phyloP scores from a whole-genome alignment of 305 asterid genomes.

The Solanum hybrid region DNA sequence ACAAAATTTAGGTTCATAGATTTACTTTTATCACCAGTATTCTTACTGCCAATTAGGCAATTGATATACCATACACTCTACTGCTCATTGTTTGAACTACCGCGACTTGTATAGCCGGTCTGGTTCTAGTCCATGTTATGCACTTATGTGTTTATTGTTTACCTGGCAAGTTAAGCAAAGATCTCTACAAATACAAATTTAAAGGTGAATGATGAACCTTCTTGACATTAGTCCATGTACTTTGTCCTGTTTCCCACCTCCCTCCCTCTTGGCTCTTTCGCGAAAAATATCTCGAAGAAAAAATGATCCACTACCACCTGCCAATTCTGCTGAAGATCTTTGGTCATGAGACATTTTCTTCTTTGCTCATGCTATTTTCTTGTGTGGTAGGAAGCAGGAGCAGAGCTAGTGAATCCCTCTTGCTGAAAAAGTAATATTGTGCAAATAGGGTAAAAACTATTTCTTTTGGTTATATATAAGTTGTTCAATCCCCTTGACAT shows the following conservation, averaged over 20 bases:
- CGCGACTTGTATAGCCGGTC: not conserved
- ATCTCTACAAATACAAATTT: not conserved
- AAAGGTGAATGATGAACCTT: not conserved
- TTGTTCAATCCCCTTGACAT: not conserved
- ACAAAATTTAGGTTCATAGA: slow-evolving; percentile 16
- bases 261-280: not conserved
- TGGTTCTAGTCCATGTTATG: not conserved
- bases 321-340: not conserved
- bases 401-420: not conserved
- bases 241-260: not conserved
- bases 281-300: not conserved
- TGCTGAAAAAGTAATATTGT: not conserved
- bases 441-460: not conserved
- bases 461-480: not conserved
- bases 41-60: not conserved
- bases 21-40: not conserved
- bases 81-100: not conserved
- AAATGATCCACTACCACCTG: not conserved
- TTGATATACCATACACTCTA: not conserved
- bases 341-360: not conserved
- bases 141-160: not conserved
- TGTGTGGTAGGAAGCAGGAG: not conserved
- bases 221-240: not conserved
- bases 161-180: not conserved
- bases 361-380: not conserved